Evolutionary conservation across 2,329 filamentous ascomycete species (phyloP), one percentile per base, ranked within the genome.

Genomic region (Aureobasidium subglaciale): DNA sequence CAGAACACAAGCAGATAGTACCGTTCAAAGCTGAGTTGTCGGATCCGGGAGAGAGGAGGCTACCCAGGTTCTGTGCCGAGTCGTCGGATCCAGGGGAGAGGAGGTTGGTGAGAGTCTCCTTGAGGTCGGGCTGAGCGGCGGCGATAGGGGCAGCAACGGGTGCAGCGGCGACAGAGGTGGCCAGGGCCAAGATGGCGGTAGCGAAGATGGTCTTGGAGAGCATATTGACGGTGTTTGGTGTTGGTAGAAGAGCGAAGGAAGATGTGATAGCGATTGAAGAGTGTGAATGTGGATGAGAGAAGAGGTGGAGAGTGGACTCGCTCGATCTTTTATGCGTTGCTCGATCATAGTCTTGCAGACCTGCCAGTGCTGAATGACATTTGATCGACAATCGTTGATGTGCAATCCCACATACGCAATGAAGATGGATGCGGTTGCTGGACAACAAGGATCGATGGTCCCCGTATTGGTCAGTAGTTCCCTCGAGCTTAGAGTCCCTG

Each of bases 361-460:
- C 13, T 9, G 25, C 20, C 25, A 18, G 32, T 45, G 25, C 16
- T 45, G 9, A 27, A 37, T 27, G 45, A 22, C 24, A 38, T 18
- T 30, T 18, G 48, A 40, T 38, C 34, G 35, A 38, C 35, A 25
- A 16, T 29, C 34, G 20, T n/a, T 40, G 48, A 52, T 52, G 48
- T 52, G 48, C 48, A 30, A 40, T 40, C 18, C 35, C 48, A 52
- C 48, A 52, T 52, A 52, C 48, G 48, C 48, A 52, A 52, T 52
- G 20, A 13, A 7, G 18, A n/a, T n/a, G n/a, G n/a, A n/a, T n/a
- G n/a, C n/a, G n/a, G n/a, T n/a, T 24, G 29, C 18, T 46, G 29
- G n/a, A n/a, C n/a, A n/a, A 32, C 29, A 16, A 32, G 42, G 16
- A 29, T n/a, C 15, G 25, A 41, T 24, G 25, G 41, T 30, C 27